Conservation (phyloP, 2,329 filamentous ascomycete genomes). For the Botrytis cinerea region DNA sequence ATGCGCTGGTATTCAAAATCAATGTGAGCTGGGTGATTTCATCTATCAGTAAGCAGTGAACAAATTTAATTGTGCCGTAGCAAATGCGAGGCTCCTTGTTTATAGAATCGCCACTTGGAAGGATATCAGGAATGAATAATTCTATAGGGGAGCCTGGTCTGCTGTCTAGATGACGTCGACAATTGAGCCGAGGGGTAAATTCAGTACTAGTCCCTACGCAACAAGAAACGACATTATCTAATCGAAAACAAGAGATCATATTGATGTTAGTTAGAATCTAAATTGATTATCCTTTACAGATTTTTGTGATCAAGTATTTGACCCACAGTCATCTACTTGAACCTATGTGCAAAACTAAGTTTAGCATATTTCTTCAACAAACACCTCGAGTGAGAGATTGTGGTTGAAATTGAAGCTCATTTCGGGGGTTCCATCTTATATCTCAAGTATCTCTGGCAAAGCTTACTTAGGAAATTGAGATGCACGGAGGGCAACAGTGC, state of each 20-base stretch:
- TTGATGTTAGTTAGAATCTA: not conserved
- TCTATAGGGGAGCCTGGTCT: not conserved
- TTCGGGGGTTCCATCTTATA: too few species aligned
- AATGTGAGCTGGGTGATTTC: too few species aligned
- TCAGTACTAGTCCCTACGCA: accelerated
- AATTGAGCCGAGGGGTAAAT: not conserved
- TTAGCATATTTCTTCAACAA: too few species aligned
- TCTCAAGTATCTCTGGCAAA: not conserved
- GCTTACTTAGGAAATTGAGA: accelerated
- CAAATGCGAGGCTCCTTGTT: too few species aligned
- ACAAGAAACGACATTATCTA: not conserved
- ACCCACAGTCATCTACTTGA: too few species aligned
- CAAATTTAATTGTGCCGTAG: too few species aligned
- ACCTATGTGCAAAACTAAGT: too few species aligned
- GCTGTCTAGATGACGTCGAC: not conserved
- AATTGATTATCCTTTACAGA: not conserved
- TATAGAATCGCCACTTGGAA: not conserved
- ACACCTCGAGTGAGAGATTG: too few species aligned
- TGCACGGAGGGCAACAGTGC: not conserved
- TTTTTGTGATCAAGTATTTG: not conserved
- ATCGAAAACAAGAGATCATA: accelerated
- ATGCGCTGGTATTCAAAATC: too few species aligned
- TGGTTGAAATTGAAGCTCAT: too few species aligned
- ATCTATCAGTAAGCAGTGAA: too few species aligned
- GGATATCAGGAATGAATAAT: not conserved